These are phyloP conservation scores for Tulasnella sp. DNA, from an alignment of 768 basidiomycete genomes.

Conservation along the genomic window DNA sequence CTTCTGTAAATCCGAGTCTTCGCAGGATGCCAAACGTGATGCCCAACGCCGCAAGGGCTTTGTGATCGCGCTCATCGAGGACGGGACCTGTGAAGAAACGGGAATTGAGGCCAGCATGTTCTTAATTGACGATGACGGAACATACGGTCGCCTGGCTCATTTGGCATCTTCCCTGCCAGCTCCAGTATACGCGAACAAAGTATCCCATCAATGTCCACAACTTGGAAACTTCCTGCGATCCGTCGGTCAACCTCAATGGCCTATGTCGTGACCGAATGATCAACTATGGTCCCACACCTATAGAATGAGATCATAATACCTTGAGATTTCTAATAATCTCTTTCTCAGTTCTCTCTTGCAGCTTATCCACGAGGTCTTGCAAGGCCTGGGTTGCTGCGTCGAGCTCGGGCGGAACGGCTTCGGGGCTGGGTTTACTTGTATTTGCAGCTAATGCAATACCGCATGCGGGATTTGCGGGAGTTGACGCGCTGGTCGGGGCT, in stretches of 20 bases:
- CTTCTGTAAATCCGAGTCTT: constrained; percentile 64
- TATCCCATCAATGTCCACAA: constrained; percentile 49
- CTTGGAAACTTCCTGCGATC: constrained; percentile 50
- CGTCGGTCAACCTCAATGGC: constrained; percentile 74
- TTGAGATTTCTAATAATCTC: constrained; percentile 64
- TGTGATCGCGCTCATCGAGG: constrained; percentile 54
- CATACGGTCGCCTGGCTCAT: constrained; percentile 1
- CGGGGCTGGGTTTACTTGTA: constrained; percentile 25
- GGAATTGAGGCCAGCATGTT: not conserved
- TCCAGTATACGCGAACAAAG: constrained; percentile 51
- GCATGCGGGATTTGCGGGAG: constrained; percentile 3
- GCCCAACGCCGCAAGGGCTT: constrained; percentile 55
- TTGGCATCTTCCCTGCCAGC: constrained; percentile 29
- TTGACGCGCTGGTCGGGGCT: not conserved
- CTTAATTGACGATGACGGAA: constrained; percentile 11
- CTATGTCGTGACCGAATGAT: constrained; percentile 32
- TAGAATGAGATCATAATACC: constrained; percentile 38
- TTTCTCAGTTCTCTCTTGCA: constrained; percentile 81
- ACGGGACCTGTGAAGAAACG: constrained; percentile 26
- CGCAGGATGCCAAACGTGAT: constrained; percentile 73
- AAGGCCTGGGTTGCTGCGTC: constrained; percentile 34
- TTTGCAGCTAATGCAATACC: constrained; percentile 27
- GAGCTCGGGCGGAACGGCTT: not conserved
- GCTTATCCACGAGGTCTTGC: constrained; percentile 65
- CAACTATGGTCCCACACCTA: not conserved